Evolutionary conservation across 805 yeast species (phyloP).

Genomic region (Candida coquimbonensis): DNA sequence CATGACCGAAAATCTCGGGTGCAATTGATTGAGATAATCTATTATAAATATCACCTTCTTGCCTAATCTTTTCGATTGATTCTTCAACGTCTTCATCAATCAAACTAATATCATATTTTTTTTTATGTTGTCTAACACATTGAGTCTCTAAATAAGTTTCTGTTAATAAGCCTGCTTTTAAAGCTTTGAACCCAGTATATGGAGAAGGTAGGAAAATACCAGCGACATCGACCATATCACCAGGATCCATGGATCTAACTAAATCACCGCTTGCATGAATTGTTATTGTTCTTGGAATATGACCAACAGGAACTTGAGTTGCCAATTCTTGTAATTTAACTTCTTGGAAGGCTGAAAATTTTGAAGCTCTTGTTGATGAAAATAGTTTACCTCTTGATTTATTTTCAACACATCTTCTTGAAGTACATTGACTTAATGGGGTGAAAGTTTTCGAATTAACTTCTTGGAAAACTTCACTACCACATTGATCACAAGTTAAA

Average conservation of each 20-base stretch:
- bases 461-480: slow-evolving; percentile 94
- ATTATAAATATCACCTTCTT: slow-evolving; percentile 68
- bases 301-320: slow-evolving; percentile 96
- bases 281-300: slow-evolving; percentile 83
- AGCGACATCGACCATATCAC: slow-evolving; percentile 88
- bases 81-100: slow-evolving; percentile 49
- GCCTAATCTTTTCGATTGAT: slow-evolving; percentile 47
- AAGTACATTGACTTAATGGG: slow-evolving; percentile 84
- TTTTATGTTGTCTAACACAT: slow-evolving; percentile 77
- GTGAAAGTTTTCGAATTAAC: slow-evolving; percentile 76
- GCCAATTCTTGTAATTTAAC: slow-evolving; percentile 92
- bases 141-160: slow-evolving; percentile 93
- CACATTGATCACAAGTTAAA: slow-evolving; percentile 96
- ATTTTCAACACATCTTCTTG: slow-evolving; percentile 70
- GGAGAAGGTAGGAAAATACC: slow-evolving; percentile 94
- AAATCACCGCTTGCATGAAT: slow-evolving; percentile 89
- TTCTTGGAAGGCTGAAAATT: slow-evolving; percentile 92
- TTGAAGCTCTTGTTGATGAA: slow-evolving; percentile 92
- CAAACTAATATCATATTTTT: slow-evolving; percentile 66
- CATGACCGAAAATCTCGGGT: slow-evolving; percentile 94
- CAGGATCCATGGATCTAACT: slow-evolving; percentile 84
- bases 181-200: slow-evolving; percentile 90
- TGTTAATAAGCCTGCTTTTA: slow-evolving; percentile 87
- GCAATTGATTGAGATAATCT: slow-evolving; percentile 85
- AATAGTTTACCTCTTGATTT: slow-evolving; percentile 82